Evolutionary conservation across 2,329 filamentous ascomycete species (phyloP), one percentile per base, ranked within the genome.

Genomic region (Akanthomyces uredinophilus): DNA sequence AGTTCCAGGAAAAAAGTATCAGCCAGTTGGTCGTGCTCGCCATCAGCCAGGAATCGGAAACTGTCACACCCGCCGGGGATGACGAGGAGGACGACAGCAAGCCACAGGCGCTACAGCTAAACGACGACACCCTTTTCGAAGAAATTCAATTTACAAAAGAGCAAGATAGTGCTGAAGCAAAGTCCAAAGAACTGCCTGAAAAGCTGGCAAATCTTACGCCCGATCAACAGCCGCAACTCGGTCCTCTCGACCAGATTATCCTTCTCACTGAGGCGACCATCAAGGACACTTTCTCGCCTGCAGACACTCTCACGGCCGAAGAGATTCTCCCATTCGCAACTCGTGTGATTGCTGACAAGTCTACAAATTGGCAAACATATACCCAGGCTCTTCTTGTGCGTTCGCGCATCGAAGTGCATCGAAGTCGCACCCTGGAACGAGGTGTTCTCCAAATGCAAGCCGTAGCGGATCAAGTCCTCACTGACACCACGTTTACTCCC

Each of bases 291-390:
- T 89, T 87, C 65, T 89, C 92, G 0, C 92, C 95, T 0, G 81
- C 87, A 1, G 89, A 98, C 71, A 88, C 90, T 0, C 79, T 99
- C 1, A 98, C 93, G 0, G 84, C 92, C n/a, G 93, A 98, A 75
- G 92, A 98, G 72, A 94, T 96, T 5, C 76, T 96, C 1, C 95
- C 95, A 0, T 99, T 94, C 71, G 95, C 95, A 0, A 89, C 88
- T 1, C 86, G 95, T 46, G 95, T 98, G 0, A 81, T 99, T 1
- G 85, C 90, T 10, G 92, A 95, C 64, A 93, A 94, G 67, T 90
- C 90, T 51, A 94, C 92, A 1, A 99, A 98, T 74, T 99, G 95
- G 95, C 95, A 98, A 73, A 88, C 97, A 39, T 98, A 98, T 72
- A 97, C 95, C 0, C 93, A 98, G 71, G 95, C 92, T 0, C 80